phyloP scores from a whole-genome alignment of 148 eudicot species.

The Beta vulgaris region DNA sequence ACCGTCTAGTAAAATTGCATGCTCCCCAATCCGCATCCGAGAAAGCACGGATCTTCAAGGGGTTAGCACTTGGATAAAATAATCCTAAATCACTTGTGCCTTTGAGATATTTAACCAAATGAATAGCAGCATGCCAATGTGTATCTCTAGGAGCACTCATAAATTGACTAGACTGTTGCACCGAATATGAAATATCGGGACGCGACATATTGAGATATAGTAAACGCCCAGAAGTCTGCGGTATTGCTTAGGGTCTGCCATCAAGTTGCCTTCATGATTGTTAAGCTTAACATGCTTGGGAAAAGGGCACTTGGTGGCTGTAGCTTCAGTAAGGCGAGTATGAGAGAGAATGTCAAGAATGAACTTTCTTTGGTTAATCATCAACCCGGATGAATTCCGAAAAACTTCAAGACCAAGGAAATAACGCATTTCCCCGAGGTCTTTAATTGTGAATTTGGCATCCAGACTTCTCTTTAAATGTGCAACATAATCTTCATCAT shows the following conservation, averaged over 20 bases:
- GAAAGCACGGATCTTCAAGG: neutral
- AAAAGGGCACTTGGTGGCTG: neutral
- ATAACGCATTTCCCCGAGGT: neutral
- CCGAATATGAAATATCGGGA: neutral
- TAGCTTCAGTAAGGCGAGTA: neutral
- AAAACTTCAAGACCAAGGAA: neutral
- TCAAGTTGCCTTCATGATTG: neutral
- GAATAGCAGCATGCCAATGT: neutral
- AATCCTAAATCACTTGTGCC: neutral
- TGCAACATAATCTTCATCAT: neutral
- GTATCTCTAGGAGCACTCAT: neutral
- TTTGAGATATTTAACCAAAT: neutral
- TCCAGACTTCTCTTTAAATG: neutral
- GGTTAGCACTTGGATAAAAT: neutral
- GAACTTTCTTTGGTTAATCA: neutral
- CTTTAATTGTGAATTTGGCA: neutral
- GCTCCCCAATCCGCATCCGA: neutral
- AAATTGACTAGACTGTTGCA: neutral
- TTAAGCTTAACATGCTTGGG: neutral
- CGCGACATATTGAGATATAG: neutral
- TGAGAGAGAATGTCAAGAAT: neutral
- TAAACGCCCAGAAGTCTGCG: neutral
- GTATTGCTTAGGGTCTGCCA: no score
- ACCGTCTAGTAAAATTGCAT: neutral
- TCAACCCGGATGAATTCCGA: neutral